Evolutionary conservation across 768 basidiomycete genomes (phyloP).

Genomic region (Mycena olivaceomarginata): DNA sequence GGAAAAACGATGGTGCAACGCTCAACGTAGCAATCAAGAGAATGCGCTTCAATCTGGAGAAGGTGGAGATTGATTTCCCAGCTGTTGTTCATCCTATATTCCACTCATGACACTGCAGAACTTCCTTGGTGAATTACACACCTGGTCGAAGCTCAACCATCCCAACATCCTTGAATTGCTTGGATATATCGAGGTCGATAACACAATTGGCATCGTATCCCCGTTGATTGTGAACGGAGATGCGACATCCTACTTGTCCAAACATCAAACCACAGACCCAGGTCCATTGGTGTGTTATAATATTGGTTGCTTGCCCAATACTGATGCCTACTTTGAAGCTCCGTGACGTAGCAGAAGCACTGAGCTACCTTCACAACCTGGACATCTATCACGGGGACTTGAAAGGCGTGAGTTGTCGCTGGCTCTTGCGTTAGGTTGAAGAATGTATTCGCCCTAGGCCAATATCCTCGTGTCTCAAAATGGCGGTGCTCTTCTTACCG

Average conservation of each 20-base stretch:
- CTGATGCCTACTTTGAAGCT: slow-evolving; percentile 3
- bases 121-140: slow-evolving; percentile 7
- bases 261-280: slow-evolving; percentile 7
- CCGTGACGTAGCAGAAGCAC: slow-evolving; percentile 4
- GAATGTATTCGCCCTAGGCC: neutral
- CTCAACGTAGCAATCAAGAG: slow-evolving; percentile 7
- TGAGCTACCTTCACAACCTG: neutral
- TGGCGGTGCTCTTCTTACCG: neutral
- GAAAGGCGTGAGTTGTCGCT: slow-evolving; percentile 2
- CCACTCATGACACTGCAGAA: neutral
- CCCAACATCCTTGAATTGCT: slow-evolving; percentile 7
- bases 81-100: neutral
- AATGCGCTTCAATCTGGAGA: slow-evolving; percentile 4
- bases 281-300: neutral
- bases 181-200: neutral
- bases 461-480: neutral
- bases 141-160: slow-evolving; percentile 7
- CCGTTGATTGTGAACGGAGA: slow-evolving; percentile 1
- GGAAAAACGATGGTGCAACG: neutral
- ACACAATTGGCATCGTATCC: slow-evolving; percentile 5
- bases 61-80: slow-evolving; percentile 2
- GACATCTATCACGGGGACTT: slow-evolving; percentile 3
- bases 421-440: neutral
- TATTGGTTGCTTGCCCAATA: slow-evolving; percentile 5
- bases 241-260: neutral